Conservation (phyloP, 2,329 filamentous ascomycete genomes). For the Botrytis galanthina region DNA sequence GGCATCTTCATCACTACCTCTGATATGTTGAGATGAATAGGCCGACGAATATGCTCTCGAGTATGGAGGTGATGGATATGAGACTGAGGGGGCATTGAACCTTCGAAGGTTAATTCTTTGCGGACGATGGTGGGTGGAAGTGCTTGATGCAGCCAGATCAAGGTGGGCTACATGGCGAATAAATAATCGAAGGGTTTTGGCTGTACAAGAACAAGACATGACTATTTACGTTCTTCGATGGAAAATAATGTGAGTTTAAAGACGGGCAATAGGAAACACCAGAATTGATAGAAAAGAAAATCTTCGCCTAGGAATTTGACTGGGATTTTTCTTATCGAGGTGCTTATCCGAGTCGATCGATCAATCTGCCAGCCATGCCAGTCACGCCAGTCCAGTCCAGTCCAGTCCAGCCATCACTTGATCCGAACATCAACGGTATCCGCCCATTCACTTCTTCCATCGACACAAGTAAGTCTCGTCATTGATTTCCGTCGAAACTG, state of each 20-base stretch:
- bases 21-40: background rate
- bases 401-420: background rate
- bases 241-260: background rate
- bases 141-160: constrained; percentile 27
- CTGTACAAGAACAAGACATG: constrained; percentile 36
- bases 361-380: background rate
- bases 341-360: constrained; percentile 5
- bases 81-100: constrained; percentile 3
- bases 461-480: background rate
- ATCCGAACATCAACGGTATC: background rate
- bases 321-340: constrained; percentile 13
- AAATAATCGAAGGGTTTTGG: constrained; percentile 34
- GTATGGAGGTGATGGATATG: background rate
- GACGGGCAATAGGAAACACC: background rate
- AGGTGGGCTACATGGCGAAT: constrained; percentile 36
- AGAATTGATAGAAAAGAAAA: constrained; percentile 15
- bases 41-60: constrained; percentile 8
- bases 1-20: background rate
- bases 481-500: background rate
- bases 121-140: background rate
- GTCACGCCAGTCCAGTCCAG: background rate
- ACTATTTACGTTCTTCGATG: constrained; percentile 20
- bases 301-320: constrained; percentile 16
- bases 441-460: background rate
- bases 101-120: constrained; percentile 13